These are phyloP conservation scores for Penicillium herquei DNA, from an alignment of 495 filamentous ascomycete genomes.

Conservation along the genomic window DNA sequence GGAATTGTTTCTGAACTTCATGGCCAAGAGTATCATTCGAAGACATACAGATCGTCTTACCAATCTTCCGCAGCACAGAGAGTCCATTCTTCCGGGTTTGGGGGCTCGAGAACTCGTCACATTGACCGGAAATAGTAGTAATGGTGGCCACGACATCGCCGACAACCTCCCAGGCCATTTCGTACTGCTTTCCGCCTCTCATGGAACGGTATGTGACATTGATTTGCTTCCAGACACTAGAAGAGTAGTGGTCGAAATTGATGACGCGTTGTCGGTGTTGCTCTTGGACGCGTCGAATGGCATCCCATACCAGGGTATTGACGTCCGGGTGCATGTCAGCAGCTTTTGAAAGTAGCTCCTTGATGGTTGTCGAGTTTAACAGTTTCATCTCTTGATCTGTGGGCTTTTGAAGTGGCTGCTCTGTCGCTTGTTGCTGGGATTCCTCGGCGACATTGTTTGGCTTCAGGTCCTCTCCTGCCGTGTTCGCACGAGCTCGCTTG, in stretches of 20 bases:
- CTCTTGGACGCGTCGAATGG: background rate
- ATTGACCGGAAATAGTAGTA: conserved; percentile 5
- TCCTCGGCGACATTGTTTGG: background rate
- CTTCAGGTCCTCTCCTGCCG: background rate
- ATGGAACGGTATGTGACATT: conserved; percentile 1
- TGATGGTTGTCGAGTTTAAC: background rate
- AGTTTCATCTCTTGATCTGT: background rate
- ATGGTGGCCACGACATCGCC: background rate
- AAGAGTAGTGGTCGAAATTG: conserved; percentile 3
- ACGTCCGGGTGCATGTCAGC: background rate
- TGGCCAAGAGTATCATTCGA: conserved; percentile 6
- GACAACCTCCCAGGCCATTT: conserved; percentile 1
- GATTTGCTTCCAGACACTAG: background rate
- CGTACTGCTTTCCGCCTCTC: background rate
- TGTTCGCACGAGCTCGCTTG: background rate
- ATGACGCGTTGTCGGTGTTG: background rate
- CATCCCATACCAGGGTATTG: background rate
- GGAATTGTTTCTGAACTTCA: conserved; percentile 16
- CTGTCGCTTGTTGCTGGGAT: background rate
- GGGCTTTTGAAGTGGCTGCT: background rate
- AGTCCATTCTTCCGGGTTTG: conserved; percentile 18
- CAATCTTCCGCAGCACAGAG: conserved; percentile 18
- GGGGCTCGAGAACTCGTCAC: conserved; percentile 6
- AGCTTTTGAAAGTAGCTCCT: background rate
- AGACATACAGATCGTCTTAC: conserved; percentile 17